Percentiles rank a stretch among this genome's conserved stretches.
phyloP scores from a whole-genome alignment of 768 basidiomycete species.

The Suillus clintonianus region DNA sequence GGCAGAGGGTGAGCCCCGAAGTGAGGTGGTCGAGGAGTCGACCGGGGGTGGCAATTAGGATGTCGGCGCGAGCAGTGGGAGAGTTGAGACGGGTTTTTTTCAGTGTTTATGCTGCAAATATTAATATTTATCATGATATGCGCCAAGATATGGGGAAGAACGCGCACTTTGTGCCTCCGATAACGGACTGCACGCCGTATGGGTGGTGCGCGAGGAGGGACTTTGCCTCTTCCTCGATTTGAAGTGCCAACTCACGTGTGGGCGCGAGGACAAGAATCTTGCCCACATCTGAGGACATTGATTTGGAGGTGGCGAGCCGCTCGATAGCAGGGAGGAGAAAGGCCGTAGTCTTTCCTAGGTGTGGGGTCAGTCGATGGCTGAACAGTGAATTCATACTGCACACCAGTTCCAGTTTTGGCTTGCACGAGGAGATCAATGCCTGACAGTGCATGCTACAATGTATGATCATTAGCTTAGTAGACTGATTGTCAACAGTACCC shows the following conservation, averaged over 20 bases:
- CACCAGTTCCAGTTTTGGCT: conserved; percentile 64
- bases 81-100: conserved; percentile 27
- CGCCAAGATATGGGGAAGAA: neutral
- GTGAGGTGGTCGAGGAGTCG: conserved; percentile 70
- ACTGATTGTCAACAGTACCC: neutral
- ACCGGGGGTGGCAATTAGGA: conserved; percentile 76
- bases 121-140: conserved; percentile 13
- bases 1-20: neutral
- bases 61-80: conserved; percentile 38
- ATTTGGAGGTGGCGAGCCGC: conserved; percentile 43
- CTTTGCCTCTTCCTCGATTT: conserved; percentile 65
- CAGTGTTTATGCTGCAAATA: conserved; percentile 20
- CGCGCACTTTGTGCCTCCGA: conserved; percentile 56
- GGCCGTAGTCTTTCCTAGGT: conserved; percentile 65
- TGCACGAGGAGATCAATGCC: conserved; percentile 51
- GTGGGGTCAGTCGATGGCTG: neutral
- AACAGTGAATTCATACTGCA: conserved; percentile 13
- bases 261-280: conserved; percentile 67
- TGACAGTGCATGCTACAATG: conserved; percentile 36
- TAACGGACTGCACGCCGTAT: conserved; percentile 48
- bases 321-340: conserved; percentile 79
- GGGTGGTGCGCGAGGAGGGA: conserved; percentile 41
- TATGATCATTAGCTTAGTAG: conserved; percentile 5
- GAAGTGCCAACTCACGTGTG: conserved; percentile 72
- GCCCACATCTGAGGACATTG: conserved; percentile 32